Percentiles rank a stretch among this genome's conserved stretches.
These are phyloP conservation scores for Davidsoniella virescens DNA, from an alignment of 2,329 filamentous ascomycete species.

Conservation along the genomic window DNA sequence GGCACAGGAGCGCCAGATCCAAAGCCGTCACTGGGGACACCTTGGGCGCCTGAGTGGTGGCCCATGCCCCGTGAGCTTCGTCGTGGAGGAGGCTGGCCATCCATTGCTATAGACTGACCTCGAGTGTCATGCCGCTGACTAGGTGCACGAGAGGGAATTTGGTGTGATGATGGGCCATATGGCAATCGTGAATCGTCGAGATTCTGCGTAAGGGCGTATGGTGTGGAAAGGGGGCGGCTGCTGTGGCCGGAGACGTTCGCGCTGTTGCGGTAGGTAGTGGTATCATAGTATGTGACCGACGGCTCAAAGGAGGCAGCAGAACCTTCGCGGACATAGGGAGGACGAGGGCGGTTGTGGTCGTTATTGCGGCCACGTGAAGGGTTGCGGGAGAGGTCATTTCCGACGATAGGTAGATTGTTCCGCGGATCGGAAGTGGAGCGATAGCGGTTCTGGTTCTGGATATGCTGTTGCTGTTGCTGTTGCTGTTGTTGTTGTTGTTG, in stretches of 20 bases:
- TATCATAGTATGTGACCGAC: conserved; percentile 7
- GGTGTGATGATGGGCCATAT: conserved; percentile 3
- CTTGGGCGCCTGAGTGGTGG: conserved; percentile 31
- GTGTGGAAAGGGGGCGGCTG: conserved; percentile 9
- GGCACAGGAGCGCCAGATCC: conserved; percentile 28
- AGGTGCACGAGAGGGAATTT: conserved; percentile 7
- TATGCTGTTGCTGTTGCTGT: too few species aligned
- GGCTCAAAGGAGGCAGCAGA: conserved; percentile 11
- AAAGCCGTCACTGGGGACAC: conserved; percentile 17
- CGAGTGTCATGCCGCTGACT: conserved; percentile 8
- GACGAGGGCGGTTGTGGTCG: conserved; percentile 7
- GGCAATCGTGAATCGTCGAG: conserved; percentile 25
- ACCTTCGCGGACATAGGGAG: conserved; percentile 12
- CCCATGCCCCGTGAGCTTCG: conserved; percentile 59
- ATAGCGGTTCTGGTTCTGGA: conserved; percentile 4
- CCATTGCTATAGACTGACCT: conserved; percentile 1
- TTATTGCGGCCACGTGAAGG: conserved; percentile 10
- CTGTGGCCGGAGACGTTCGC: conserved; percentile 9
- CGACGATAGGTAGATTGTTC: neutral
- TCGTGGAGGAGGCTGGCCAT: conserved; percentile 7
- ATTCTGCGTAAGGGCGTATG: conserved; percentile 14
- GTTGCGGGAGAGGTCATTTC: conserved; percentile 10
- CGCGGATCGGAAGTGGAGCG: conserved; percentile 12
- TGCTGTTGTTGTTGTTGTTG: too few species aligned
- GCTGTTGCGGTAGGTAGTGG: conserved; percentile 9